Base-by-base conservation (phyloP, 2,329 filamentous ascomycete genomes). In the Capronia americana region DNA sequence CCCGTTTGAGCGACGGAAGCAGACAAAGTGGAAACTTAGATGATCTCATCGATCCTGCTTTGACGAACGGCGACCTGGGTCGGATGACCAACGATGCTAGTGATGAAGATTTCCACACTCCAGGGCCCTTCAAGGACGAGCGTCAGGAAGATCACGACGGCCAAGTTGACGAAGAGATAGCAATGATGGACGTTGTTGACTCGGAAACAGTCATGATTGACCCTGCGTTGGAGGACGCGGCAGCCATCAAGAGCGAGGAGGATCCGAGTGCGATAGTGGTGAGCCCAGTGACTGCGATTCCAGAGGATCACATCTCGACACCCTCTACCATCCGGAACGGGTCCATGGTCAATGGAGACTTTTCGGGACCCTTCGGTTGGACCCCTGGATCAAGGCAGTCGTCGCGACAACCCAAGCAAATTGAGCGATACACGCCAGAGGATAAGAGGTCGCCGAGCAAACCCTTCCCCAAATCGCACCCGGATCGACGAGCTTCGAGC, bases 311-410 rank as follows among this genome's bases (percentile, higher is more conserved):
- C 14, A 32, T 69, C 38, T 48, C 61, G 26, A 70, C 69, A n/a
- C 63, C 66, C 7, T 58, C 14, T 12, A 55, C 61, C 4, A 65
- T 61, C 17, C 63, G 53, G n/a, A 55, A 41, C 24, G 64, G 61
- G 1, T 53, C 53, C 5, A 46, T 51, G 4, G 57, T 69, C 28
- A 67, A 66, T 41, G 66, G 66, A 32, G 63, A 68, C n/a, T 41
- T 55, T 48, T 66, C 73, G 26, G 77, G 77, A 61, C 67, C 65
- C 58, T 70, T 63, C 46, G 61, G 71, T 34, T 69, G 73, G 73
- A 79, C 67, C 78, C 79, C n/a, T 75, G 79, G 11, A 77, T 82
- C 80, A 48, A 77, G 79, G 11, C 79, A 81, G 55, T 80, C 79
- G 7, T 82, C 80, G 32, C 79, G 79, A 48, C 80, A 81, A 67